Base-by-base conservation (phyloP, 352 stramenopile genomes). In the Globisporangium splendens region DNA sequence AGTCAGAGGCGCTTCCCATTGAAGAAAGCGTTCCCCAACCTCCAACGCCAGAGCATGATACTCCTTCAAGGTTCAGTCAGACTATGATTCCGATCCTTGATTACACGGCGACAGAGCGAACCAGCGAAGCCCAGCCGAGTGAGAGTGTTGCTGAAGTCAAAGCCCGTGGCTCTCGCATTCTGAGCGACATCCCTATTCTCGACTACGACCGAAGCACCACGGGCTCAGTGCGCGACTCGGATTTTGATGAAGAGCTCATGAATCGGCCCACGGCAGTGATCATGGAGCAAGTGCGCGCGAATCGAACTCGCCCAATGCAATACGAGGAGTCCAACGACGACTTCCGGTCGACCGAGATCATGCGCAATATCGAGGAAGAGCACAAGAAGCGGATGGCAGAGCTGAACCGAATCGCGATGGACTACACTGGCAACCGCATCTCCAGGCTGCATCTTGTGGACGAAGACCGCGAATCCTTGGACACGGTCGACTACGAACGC, bases 351-450 rank as follows among this genome's bases (percentile, higher is more conserved):
- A 84, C 75, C 1, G 73, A 84, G 47, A 68, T 79, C 21, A 62
- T 89, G 56, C 66, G 63, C 18, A 70, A 68, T 54, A 68, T 79
- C 15, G 66, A 81, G 56, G 70, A 75, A 50, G 72, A 87, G 52
- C 79, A 89, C 53, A 60, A 56, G 18, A 70, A 61, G n/a, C 74
- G 79, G n/a, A 89, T 89, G 79, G 72, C 69, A 11, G 76, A 89
- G 56, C 69, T 89, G n/a, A 81, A 80, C n/a, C 62, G 75, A 18
- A 71, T 73, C 31, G 66, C 66, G 11, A 46, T 77, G 43, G 66
- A 80, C 50, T 70, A 75, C 52, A 69, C 67, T 15, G 76, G 76
- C 18, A 67, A 75, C 20, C 73, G 77, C 3, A 64, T 79, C 18
- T 87, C 75, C 1, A 81, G 54, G 18, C 63, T 77, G 28, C 61